Evolutionary conservation across 352 stramenopile genomes (phyloP).

Genomic region (Pythium vanterpoolii): DNA sequence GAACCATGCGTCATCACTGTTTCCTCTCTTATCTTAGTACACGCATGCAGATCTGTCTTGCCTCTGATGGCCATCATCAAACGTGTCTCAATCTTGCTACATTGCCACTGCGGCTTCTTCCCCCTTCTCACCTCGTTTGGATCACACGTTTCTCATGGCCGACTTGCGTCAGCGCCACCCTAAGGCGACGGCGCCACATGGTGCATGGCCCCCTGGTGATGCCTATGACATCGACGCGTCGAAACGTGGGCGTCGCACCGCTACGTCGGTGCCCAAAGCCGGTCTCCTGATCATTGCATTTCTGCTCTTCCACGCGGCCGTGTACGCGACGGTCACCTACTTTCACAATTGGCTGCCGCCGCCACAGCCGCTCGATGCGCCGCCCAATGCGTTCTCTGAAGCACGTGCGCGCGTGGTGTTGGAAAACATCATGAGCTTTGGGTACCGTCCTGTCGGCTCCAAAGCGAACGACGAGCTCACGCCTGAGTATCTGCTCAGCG

Average conservation of each 20-base stretch:
- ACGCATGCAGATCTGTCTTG: no score
- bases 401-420: constrained; percentile 52
- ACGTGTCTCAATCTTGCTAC: no score
- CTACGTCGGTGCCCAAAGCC: constrained; percentile 17
- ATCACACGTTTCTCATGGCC: no score
- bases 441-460: constrained; percentile 61
- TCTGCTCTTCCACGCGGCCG: constrained; percentile 38
- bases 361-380: constrained; percentile 35
- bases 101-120: no score
- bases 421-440: constrained; percentile 69
- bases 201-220: not conserved
- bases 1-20: no score
- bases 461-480: constrained; percentile 65
- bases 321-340: constrained; percentile 36
- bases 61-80: no score
- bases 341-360: constrained; percentile 56
- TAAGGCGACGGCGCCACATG: not conserved
- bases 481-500: constrained; percentile 45
- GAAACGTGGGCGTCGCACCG: not conserved
- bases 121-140: no score
- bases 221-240: not conserved
- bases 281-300: constrained; percentile 34
- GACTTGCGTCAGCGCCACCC: constrained; percentile 15
- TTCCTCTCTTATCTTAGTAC: no score
- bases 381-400: constrained; percentile 42